Conservation (phyloP, 257 asterid species). For the Fraxinus excelsior region DNA sequence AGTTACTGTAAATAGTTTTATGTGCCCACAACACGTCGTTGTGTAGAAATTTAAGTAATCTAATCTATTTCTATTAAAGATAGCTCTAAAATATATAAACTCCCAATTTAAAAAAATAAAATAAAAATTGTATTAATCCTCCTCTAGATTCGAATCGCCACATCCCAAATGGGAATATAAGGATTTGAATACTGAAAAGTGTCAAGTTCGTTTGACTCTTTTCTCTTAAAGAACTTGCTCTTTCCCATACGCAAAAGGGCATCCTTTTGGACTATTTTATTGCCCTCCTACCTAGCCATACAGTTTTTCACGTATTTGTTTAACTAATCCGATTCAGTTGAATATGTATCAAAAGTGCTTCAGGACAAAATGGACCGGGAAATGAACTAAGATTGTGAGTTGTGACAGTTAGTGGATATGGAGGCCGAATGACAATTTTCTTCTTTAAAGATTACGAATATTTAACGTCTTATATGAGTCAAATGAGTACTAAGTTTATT, state of each 20-base stretch:
- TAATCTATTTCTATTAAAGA: background rate
- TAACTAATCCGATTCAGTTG: too few relatives aligned
- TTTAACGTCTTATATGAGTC: background rate
- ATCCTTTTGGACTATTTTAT: too few relatives aligned
- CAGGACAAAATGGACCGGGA: background rate
- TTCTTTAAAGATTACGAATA: slow-evolving; percentile 1
- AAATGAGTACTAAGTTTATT: background rate
- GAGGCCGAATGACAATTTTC: slow-evolving; percentile 10
- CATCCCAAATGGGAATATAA: background rate
- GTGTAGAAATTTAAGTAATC: too few relatives aligned
- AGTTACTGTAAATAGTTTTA: too few relatives aligned
- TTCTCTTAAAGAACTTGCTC: background rate
- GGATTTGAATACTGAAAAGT: background rate
- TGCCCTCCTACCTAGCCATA: too few relatives aligned
- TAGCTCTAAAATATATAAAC: background rate
- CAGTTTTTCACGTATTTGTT: too few relatives aligned
- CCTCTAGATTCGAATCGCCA: background rate
- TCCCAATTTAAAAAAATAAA: background rate
- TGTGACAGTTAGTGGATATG: background rate
- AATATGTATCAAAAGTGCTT: background rate
- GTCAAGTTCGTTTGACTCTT: background rate
- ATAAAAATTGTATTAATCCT: background rate
- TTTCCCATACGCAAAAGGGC: background rate
- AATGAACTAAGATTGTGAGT: background rate
- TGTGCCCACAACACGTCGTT: too few relatives aligned